These are phyloP conservation scores for Neolentinus lepideus DNA, from an alignment of 1,284 basidiomycete species.

Conservation along the genomic window DNA sequence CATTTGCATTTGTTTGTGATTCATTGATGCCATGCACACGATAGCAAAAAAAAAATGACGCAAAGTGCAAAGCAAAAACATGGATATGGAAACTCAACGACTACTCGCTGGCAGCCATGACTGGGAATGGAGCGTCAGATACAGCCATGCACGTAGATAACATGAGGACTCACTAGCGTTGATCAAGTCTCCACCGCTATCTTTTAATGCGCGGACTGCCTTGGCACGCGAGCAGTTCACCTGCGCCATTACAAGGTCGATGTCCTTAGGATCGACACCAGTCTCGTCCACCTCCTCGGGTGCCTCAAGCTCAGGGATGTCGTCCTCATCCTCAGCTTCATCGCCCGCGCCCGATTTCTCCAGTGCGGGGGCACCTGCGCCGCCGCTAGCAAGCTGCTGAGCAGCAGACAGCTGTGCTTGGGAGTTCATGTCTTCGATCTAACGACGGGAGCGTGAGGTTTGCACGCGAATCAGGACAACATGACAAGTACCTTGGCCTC, in stretches of 20 bases:
- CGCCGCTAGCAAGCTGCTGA: slow-evolving; percentile 70
- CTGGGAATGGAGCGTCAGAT: slow-evolving; percentile 22
- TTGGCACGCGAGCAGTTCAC: slow-evolving; percentile 79
- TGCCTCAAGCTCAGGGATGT: slow-evolving; percentile 78
- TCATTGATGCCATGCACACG: not conserved
- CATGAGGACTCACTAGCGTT: slow-evolving; percentile 75
- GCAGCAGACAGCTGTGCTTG: slow-evolving; percentile 80
- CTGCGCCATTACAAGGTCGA: slow-evolving; percentile 91
- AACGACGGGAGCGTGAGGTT: slow-evolving; percentile 1
- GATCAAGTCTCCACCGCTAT: slow-evolving; percentile 87
- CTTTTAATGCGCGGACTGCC: slow-evolving; percentile 83
- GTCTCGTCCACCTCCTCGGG: slow-evolving; percentile 77
- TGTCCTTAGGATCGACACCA: slow-evolving; percentile 89
- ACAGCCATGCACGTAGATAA: not conserved
- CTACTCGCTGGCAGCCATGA: slow-evolving; percentile 74
- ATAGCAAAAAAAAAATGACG: slow-evolving; percentile 8
- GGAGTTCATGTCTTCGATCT: slow-evolving; percentile 90
- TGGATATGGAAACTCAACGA: slow-evolving; percentile 15
- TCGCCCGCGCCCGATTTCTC: slow-evolving; percentile 42
- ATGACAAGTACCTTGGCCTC: slow-evolving; percentile 77
- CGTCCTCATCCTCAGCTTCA: slow-evolving; percentile 66
- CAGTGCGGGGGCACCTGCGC: slow-evolving; percentile 41
- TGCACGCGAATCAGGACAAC: not conserved
- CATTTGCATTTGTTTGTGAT: not conserved
- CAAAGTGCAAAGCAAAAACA: slow-evolving; percentile 11